Evolutionary conservation across 2,329 filamentous ascomycete species (phyloP).

Genomic region (Colletotrichum sansevieriae): DNA sequence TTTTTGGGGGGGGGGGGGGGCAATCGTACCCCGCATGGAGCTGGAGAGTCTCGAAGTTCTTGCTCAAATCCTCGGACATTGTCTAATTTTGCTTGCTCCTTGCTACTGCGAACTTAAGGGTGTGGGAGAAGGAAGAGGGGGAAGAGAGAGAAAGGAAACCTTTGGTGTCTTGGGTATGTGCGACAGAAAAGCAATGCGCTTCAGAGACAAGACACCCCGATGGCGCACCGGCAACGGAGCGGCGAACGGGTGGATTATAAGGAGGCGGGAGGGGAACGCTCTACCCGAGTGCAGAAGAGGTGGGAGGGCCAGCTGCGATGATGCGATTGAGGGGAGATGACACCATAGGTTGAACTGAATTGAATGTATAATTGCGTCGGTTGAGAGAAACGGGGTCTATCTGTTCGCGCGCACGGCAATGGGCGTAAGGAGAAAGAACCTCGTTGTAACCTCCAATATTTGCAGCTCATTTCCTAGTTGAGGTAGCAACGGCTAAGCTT

Average conservation of each 20-base stretch:
- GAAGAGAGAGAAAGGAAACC: constrained; percentile 14
- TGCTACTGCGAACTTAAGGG: not conserved
- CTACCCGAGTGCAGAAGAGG: constrained; percentile 13
- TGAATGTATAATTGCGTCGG: constrained; percentile 19
- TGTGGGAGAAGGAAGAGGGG: not conserved
- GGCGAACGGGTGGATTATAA: constrained; percentile 12
- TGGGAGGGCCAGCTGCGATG: constrained; percentile 32
- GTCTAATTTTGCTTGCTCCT: constrained; percentile 26
- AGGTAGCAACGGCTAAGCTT: constrained; percentile 3
- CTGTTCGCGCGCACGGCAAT: not conserved
- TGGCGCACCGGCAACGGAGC: constrained; percentile 35
- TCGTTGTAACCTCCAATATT: not conserved
- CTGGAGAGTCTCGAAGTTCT: constrained; percentile 86
- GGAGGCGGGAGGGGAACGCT: not conserved
- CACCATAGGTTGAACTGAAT: constrained; percentile 9
- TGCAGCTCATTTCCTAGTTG: constrained; percentile 7
- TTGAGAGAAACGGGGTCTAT: not conserved
- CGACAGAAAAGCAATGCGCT: constrained; percentile 21
- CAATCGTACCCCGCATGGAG: constrained; percentile 81
- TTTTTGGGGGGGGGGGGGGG: too few species aligned
- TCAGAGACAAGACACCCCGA: constrained; percentile 6
- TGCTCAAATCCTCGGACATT: constrained; percentile 63
- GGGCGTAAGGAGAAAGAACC: not conserved
- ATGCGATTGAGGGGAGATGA: constrained; percentile 41
- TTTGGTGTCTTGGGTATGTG: constrained; percentile 6